Percentiles rank a stretch among this genome's conserved stretches.
phyloP scores from a whole-genome alignment of 2,329 filamentous ascomycete species.

The Rutstroemia sp. region DNA sequence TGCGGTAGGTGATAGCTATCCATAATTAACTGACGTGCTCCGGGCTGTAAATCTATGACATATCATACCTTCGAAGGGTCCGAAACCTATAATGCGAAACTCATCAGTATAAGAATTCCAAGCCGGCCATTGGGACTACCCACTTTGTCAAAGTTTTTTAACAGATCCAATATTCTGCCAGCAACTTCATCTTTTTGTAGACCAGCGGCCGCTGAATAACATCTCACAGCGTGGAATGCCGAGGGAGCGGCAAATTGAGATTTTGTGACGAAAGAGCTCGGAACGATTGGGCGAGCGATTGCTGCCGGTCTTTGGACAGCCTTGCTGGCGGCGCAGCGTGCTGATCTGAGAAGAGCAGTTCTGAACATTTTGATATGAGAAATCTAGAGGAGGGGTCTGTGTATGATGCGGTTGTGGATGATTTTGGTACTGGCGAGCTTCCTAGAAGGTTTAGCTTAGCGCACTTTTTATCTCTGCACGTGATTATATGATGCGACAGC shows the following conservation, averaged over 20 bases:
- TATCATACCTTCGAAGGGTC: constrained; percentile 52
- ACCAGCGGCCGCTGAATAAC: constrained; percentile 77
- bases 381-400: constrained; percentile 10
- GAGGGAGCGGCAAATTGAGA: constrained; percentile 57
- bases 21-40: constrained; percentile 18
- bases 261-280: constrained; percentile 53
- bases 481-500: background rate
- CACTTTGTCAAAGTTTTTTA: constrained; percentile 98
- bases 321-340: constrained; percentile 45
- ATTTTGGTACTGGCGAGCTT: constrained; percentile 3
- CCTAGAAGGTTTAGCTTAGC: constrained; percentile 14
- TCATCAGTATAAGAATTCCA: constrained; percentile 16
- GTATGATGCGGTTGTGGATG: constrained; percentile 2
- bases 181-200: constrained; percentile 80
- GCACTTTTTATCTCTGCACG: constrained; percentile 1
- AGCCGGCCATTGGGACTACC: constrained; percentile 23
- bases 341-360: constrained; percentile 73
- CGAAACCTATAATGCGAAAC: constrained; percentile 49
- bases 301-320: constrained; percentile 42
- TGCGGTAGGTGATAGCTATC: constrained; percentile 70
- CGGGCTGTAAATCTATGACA: background rate
- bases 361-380: constrained; percentile 68
- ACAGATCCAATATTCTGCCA: constrained; percentile 82
- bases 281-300: constrained; percentile 52
- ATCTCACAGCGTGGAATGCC: constrained; percentile 63